Percentiles rank a stretch among this genome's conserved stretches.
These are phyloP conservation scores for Rutidosis leptorrhynchoides DNA, from an alignment of 129 eudicot genomes.

Conservation along the genomic window DNA sequence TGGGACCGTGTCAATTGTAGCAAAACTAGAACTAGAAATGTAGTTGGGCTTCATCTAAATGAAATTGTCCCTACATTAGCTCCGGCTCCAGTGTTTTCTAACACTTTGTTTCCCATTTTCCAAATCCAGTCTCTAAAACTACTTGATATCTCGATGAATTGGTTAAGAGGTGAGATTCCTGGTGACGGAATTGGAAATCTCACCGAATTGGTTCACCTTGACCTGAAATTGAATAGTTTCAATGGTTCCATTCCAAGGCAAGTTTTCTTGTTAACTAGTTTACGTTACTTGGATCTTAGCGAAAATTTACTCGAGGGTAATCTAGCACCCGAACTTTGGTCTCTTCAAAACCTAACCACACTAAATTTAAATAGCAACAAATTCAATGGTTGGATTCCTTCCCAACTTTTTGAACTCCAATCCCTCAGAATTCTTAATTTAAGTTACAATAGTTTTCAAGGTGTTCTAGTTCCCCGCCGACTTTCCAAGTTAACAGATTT, in stretches of 20 bases:
- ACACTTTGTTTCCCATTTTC: constrained; percentile 37
- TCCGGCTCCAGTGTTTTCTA: background rate
- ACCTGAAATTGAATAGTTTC: constrained; percentile 29
- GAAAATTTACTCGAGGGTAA: constrained; percentile 27
- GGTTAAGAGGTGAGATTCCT: constrained; percentile 16
- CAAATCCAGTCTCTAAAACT: constrained; percentile 21
- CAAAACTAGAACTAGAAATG: background rate
- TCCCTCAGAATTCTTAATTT: background rate
- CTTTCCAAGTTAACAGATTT: constrained; percentile 15
- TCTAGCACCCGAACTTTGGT: constrained; percentile 23
- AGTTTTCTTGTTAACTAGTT: constrained; percentile 21
- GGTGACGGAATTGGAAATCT: constrained; percentile 36
- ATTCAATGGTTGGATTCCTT: no score
- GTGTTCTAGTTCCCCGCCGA: background rate
- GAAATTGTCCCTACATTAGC: background rate
- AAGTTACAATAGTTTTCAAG: no score
- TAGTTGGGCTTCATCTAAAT: constrained; percentile 26
- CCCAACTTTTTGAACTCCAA: background rate
- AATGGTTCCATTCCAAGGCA: constrained; percentile 37
- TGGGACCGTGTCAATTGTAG: constrained; percentile 49
- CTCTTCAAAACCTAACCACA: constrained; percentile 7
- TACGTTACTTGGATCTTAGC: constrained; percentile 34
- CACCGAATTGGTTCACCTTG: constrained; percentile 37
- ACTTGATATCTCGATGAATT: constrained; percentile 34
- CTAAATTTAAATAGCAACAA: no score